Evolutionary conservation across 2,329 filamentous ascomycete species (phyloP).

Genomic region (Tolypocladium pustulatum): DNA sequence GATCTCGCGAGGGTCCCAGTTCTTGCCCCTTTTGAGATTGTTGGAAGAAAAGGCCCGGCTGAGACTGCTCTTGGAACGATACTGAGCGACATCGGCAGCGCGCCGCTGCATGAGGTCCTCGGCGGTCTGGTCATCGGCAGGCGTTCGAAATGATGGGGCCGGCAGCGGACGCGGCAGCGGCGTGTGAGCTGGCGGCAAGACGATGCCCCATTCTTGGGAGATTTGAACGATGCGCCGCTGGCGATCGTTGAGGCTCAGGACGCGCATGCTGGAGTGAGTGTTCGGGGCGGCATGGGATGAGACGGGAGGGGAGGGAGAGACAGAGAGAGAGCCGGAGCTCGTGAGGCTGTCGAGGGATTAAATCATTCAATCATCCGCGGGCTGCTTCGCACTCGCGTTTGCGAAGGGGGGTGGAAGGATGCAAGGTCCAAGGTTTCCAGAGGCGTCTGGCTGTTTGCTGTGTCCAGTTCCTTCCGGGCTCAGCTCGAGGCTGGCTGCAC

Average conservation of each 20-base stretch:
- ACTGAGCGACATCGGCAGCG: constrained; percentile 21
- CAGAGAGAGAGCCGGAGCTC: not conserved
- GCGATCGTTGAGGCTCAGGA: constrained; percentile 24
- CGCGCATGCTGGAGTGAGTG: constrained; percentile 13
- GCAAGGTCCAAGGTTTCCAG: not conserved
- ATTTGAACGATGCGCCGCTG: constrained; percentile 38
- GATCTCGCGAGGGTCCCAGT: constrained; percentile 42
- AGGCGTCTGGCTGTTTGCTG: not conserved
- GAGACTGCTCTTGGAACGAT: constrained; percentile 27
- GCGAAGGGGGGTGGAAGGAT: not conserved
- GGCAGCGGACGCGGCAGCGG: constrained; percentile 31
- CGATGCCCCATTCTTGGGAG: constrained; percentile 39
- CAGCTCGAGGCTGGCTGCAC: not conserved
- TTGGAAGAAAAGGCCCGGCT: constrained; percentile 26
- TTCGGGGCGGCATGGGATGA: not conserved
- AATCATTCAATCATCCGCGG: not conserved
- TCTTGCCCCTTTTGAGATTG: constrained; percentile 34
- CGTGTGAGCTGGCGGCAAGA: constrained; percentile 25
- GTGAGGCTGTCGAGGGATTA: not conserved
- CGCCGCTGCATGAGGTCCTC: constrained; percentile 43
- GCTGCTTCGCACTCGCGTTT: not conserved
- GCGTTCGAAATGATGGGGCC: constrained; percentile 31
- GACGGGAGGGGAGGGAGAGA: not conserved
- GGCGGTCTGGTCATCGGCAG: constrained; percentile 40
- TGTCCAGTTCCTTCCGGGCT: not conserved